phyloP scores from a whole-genome alignment of 305 asterid genomes.

The Solanum hybrid region DNA sequence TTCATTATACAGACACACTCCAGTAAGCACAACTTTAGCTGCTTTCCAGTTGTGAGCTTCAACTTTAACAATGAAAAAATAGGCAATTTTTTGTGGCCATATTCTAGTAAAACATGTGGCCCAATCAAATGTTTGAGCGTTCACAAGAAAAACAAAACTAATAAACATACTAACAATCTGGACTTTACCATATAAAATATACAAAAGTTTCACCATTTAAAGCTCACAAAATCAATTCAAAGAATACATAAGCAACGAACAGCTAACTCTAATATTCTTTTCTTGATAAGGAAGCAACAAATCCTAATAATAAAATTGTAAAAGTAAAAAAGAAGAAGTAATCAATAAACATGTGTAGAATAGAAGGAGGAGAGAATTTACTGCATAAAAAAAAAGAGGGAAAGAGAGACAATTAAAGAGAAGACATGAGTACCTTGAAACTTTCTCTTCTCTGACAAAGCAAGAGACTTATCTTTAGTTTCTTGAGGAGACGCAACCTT shows the following conservation, averaged over 20 bases:
- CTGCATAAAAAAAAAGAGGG: background rate
- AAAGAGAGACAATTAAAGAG: background rate
- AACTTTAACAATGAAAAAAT: background rate
- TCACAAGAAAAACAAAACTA: background rate
- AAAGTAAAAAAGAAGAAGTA: background rate
- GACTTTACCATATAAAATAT: background rate
- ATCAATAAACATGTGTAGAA: background rate
- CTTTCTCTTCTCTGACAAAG: slow-evolving; percentile 23
- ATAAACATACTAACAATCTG: background rate
- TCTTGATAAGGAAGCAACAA: background rate
- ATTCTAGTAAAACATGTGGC: background rate
- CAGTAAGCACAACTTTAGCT: background rate
- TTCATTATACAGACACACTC: background rate
- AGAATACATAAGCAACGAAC: background rate
- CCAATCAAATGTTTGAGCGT: background rate
- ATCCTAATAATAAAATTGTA: background rate
- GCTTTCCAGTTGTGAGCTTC: background rate
- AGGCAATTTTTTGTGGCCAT: background rate
- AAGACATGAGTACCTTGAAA: slow-evolving; percentile 20
- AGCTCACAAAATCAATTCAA: background rate
- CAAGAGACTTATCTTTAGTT: background rate
- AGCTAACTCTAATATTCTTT: background rate
- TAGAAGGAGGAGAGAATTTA: background rate
- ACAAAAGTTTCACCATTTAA: background rate
- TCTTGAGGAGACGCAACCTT: slow-evolving; percentile 5